phyloP scores from a whole-genome alignment of 2,329 filamentous ascomycete species.

The Cryphonectria carpinicola region DNA sequence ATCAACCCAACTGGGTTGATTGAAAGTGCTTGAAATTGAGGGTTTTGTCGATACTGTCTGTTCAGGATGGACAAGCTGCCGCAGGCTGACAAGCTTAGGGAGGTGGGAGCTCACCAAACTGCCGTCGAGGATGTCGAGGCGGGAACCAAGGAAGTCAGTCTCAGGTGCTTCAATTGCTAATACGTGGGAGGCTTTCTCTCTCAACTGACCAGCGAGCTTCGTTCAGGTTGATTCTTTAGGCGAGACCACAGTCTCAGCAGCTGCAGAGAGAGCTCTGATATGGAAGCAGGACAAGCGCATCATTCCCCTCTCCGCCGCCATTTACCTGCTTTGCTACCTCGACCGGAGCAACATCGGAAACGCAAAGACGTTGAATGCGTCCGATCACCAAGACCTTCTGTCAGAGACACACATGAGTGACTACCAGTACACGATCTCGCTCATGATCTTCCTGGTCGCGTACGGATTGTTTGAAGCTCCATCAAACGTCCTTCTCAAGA shows the following conservation, averaged over 20 bases:
- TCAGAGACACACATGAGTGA: constrained; percentile 62
- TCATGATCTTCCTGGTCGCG: constrained; percentile 63
- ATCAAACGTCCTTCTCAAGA: constrained; percentile 65
- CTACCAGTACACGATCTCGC: constrained; percentile 58
- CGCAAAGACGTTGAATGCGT: constrained; percentile 65
- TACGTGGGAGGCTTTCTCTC: not conserved
- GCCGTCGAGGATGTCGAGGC: constrained; percentile 21
- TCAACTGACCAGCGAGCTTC: not conserved
- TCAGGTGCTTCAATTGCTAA: not conserved
- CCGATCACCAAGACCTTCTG: constrained; percentile 62
- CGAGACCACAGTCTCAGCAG: constrained; percentile 8
- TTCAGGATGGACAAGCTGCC: constrained; percentile 3
- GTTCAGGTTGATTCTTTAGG: constrained; percentile 5
- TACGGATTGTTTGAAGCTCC: constrained; percentile 63
- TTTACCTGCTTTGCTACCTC: constrained; percentile 62
- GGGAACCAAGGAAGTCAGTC: constrained; percentile 20
- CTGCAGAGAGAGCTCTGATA: constrained; percentile 22
- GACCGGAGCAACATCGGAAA: constrained; percentile 66
- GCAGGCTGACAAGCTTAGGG: not conserved
- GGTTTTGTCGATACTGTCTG: not conserved
- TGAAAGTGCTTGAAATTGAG: not conserved
- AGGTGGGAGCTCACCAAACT: not conserved
- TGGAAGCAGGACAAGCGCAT: constrained; percentile 56
- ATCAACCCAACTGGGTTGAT: not conserved
- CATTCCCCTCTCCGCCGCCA: constrained; percentile 55